Evolutionary conservation across 139 green algal species (phyloP).

Genomic region (Dunaliella primolecta): DNA sequence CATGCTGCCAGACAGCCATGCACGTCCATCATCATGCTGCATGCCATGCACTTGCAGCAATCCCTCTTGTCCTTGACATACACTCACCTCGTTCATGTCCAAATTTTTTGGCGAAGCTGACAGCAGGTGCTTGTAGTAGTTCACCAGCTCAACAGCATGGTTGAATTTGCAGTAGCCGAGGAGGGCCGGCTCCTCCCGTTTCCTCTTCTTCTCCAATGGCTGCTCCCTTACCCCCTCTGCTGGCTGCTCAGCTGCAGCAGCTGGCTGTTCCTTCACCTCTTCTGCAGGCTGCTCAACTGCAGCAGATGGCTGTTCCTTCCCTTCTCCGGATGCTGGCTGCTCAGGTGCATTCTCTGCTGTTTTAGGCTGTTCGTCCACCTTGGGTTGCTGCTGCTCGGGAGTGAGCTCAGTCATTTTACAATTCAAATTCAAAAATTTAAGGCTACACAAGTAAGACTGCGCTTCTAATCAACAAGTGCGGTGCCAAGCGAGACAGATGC

Average conservation of each 20-base stretch:
- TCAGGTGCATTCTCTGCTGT: not conserved
- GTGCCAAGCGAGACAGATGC: too few species aligned
- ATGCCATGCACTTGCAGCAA: too few species aligned
- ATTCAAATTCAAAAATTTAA: too few species aligned
- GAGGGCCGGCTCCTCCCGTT: conserved; percentile 23
- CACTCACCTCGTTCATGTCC: conserved; percentile 65
- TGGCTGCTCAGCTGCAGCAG: not conserved
- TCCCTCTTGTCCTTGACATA: too few species aligned
- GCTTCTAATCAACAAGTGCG: too few species aligned
- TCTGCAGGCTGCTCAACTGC: not conserved
- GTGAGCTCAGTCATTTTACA: not conserved
- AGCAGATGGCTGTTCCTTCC: not conserved
- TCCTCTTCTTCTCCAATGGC: not conserved
- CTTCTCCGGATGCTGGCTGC: not conserved
- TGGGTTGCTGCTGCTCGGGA: not conserved
- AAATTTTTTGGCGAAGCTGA: conserved; percentile 26
- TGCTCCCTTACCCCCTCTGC: conserved; percentile 1
- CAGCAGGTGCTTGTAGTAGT: conserved; percentile 54
- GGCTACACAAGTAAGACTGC: too few species aligned
- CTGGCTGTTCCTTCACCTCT: not conserved
- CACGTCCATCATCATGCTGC: not conserved
- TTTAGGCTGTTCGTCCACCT: too few species aligned
- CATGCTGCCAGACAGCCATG: not conserved
- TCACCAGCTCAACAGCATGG: conserved; percentile 15
- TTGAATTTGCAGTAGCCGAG: conserved; percentile 62